Evolutionary conservation across 441 rosid species (phyloP), one percentile per base, ranked within the genome.

Genomic region (Adansonia madagascariensis): DNA sequence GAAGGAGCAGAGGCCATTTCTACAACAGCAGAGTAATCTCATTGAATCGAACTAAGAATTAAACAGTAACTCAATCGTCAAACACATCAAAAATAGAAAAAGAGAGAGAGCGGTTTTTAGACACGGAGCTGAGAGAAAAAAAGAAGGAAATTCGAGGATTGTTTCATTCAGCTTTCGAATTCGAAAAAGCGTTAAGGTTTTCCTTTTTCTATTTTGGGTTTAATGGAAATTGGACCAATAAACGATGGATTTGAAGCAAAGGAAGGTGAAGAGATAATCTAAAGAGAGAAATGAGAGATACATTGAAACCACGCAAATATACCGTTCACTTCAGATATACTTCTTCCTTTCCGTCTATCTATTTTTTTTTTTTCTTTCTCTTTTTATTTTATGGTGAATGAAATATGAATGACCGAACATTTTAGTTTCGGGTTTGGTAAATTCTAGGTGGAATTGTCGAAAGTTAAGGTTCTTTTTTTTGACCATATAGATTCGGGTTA

Each of bases 1-100:
- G 97, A 89, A 88, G 97, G 72, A 90, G 90, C 88, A 82, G 88
- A 92, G 76, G 92, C 89, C 98, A 93, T 93, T 74, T 83, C 84
- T 86, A 88, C 71, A 79, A 76, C 71, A 79, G 76, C 46, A 82
- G 80, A 84, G 64, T 81, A 89, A 82, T 81, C 83, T 80, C 84
- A 85, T 82, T 77, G 84, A 85, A 89, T 85, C 83, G 80, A 85
- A 80, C 80, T 72, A 81, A 79, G 88, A 86, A 84, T 71, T 78
- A 76, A 64, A 75, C 57, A 68, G 20, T 6, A 27, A 76, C 35
- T 43, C 44, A 43, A 67, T 17, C 66, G 56, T n/a, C 65, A 64
- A 24, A 46, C 20, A 63, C 57, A 14, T 53, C 68, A 55, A 60
- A 31, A 31, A 11, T 76, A 73, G 78, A 71, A 64, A 61, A 78